Evolutionary conservation across 345 rosid genomes (phyloP).

Genomic region (Rhodomyrtus tomentosa): DNA sequence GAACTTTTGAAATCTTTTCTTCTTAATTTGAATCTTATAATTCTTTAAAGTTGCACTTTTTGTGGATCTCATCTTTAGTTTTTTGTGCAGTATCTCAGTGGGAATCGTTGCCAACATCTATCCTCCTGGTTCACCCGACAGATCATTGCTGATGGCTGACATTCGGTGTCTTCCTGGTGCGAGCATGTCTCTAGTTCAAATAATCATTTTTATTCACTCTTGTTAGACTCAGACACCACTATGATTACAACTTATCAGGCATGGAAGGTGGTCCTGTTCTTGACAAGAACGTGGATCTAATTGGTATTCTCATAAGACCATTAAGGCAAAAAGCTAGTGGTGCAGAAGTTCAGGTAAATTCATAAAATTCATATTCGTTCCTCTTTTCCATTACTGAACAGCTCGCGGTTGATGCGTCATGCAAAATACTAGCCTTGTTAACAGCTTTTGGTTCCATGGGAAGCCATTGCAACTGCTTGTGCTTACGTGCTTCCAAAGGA

Average conservation of each 20-base stretch:
- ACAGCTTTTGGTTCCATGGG: conserved; percentile 99
- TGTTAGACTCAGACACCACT: not conserved
- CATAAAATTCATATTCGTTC: conserved; percentile 1
- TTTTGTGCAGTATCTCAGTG: conserved; percentile 54
- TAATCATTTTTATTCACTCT: conserved; percentile 5
- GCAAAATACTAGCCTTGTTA: conserved; percentile 72
- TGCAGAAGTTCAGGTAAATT: conserved; percentile 88
- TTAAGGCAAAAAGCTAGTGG: conserved; percentile 67
- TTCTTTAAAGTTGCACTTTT: conserved; percentile 1
- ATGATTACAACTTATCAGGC: conserved; percentile 27
- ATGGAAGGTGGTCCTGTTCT: conserved; percentile 91
- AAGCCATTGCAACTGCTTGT: conserved; percentile 85
- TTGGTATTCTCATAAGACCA: conserved; percentile 80
- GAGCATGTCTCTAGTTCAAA: conserved; percentile 11
- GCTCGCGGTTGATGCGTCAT: conserved; percentile 37
- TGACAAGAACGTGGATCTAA: conserved; percentile 33
- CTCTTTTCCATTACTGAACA: conserved; percentile 13
- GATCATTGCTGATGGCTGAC: conserved; percentile 81
- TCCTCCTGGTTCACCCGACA: conserved; percentile 45
- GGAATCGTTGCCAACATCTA: conserved; percentile 77
- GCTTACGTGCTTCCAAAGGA: conserved; percentile 62
- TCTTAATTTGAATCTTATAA: not conserved
- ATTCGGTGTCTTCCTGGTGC: conserved; percentile 92
- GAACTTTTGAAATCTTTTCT: not conserved
- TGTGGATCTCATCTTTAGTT: conserved; percentile 1